Percentiles rank a stretch among this genome's conserved stretches.
phyloP scores from a whole-genome alignment of 257 asterid genomes.

The Thymus quinquecostatus region DNA sequence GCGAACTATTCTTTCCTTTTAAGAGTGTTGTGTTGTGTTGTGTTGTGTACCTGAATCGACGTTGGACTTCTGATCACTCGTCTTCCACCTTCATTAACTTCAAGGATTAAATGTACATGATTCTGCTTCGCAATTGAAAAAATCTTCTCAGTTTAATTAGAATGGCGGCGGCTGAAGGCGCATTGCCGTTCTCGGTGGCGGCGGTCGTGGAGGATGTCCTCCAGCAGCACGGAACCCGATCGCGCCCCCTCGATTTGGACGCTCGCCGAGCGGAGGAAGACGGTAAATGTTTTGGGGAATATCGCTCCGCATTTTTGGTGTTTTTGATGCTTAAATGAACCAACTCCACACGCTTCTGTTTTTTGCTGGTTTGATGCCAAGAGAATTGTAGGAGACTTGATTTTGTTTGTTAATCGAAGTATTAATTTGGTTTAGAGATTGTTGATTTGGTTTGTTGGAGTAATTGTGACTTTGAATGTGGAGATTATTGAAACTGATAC shows the following conservation, averaged over 20 bases:
- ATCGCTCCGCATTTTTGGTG: not conserved
- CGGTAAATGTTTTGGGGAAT: slow-evolving; percentile 44
- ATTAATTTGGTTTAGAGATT: no score
- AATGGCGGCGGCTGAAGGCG: slow-evolving; percentile 63
- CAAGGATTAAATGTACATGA: slow-evolving; percentile 9
- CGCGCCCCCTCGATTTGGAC: slow-evolving; percentile 79
- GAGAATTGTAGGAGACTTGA: not conserved
- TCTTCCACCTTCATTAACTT: not conserved
- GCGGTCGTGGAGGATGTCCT: slow-evolving; percentile 90
- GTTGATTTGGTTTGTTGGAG: not conserved
- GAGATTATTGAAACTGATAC: not conserved
- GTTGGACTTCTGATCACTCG: slow-evolving; percentile 25
- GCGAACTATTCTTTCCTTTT: slow-evolving; percentile 20
- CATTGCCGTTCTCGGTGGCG: slow-evolving; percentile 71
- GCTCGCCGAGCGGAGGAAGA: slow-evolving; percentile 93
- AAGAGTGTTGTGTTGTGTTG: slow-evolving; percentile 15
- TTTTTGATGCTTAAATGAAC: not conserved
- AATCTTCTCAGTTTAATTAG: not conserved
- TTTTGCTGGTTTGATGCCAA: not conserved
- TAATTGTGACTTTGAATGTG: no score
- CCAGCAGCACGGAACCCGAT: slow-evolving; percentile 79
- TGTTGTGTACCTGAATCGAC: slow-evolving; percentile 11
- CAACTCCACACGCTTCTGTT: not conserved
- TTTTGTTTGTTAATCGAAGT: not conserved
- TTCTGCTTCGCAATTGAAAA: slow-evolving; percentile 27